Evolutionary conservation across 2,329 filamentous ascomycete species (phyloP).

Genomic region (Anisogramma anomala): DNA sequence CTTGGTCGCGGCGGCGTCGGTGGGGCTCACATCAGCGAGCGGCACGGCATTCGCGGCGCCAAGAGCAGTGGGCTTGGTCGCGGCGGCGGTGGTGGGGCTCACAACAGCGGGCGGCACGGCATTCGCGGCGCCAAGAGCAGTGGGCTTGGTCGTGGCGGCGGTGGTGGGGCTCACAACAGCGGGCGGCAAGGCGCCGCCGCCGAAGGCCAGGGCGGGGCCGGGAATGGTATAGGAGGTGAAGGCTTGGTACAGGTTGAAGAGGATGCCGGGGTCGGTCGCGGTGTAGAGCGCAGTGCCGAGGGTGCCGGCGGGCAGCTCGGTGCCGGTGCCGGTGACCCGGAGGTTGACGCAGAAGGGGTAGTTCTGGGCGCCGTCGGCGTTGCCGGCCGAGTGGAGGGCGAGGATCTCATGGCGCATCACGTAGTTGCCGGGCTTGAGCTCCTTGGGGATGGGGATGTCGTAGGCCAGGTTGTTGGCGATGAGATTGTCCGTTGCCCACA

Average conservation of each 20-base stretch:
- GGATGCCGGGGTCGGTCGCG: conserved; percentile 17
- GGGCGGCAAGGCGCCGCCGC: conserved; percentile 14
- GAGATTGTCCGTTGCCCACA: conserved; percentile 42
- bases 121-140: no score
- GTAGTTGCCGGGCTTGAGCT: conserved; percentile 28
- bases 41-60: background rate
- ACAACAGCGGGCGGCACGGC: conserved; percentile 8
- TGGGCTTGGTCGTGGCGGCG: conserved; percentile 10
- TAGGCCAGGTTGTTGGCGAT: conserved; percentile 32
- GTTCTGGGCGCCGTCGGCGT: conserved; percentile 33
- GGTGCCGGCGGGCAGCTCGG: conserved; percentile 20
- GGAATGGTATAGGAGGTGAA: conserved; percentile 19
- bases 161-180: conserved; percentile 17
- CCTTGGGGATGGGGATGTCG: conserved; percentile 31
- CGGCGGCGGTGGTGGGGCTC: conserved; percentile 3
- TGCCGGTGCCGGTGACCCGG: conserved; percentile 27
- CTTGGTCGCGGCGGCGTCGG: background rate
- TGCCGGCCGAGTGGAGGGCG: conserved; percentile 30
- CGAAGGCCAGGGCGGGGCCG: conserved; percentile 19
- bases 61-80: background rate
- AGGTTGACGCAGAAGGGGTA: conserved; percentile 38
- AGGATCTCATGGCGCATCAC: conserved; percentile 38
- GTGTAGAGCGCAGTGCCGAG: conserved; percentile 18
- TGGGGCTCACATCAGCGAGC: no score
- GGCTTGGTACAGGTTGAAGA: conserved; percentile 18